These are phyloP conservation scores for Rubroboletus pulcherrimus DNA, from an alignment of 768 basidiomycete genomes.

Conservation along the genomic window DNA sequence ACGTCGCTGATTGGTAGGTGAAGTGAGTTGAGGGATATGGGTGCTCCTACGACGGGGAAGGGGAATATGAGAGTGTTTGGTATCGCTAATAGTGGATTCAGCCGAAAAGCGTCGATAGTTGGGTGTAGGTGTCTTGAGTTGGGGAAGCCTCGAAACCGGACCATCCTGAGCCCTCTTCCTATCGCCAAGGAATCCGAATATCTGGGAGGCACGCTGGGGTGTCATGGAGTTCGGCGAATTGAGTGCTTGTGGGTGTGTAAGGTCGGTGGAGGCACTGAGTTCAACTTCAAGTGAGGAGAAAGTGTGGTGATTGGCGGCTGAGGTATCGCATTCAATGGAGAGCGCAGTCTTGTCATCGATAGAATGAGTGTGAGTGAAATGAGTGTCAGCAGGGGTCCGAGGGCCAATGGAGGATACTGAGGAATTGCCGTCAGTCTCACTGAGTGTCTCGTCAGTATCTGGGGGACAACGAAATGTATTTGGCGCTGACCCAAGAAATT, in stretches of 20 bases:
- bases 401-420: conserved; percentile 50
- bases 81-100: conserved; percentile 26
- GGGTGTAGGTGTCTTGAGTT: conserved; percentile 23
- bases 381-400: conserved; percentile 45
- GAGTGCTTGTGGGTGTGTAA: conserved; percentile 18
- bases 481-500: conserved; percentile 55
- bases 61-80: conserved; percentile 17
- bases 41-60: conserved; percentile 11
- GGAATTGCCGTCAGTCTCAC: conserved; percentile 42
- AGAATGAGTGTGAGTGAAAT: conserved; percentile 40
- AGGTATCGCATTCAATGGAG: conserved; percentile 45
- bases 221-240: conserved; percentile 42
- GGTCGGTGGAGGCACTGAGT: conserved; percentile 50
- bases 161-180: conserved; percentile 39
- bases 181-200: conserved; percentile 67
- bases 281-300: conserved; percentile 79
- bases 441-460: conserved; percentile 22
- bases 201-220: conserved; percentile 67
- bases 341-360: conserved; percentile 36
- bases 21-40: conserved; percentile 9
- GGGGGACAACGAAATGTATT: not conserved
- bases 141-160: conserved; percentile 30
- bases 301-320: conserved; percentile 32
- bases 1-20: conserved; percentile 9
- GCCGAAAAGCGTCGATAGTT: conserved; percentile 21